Conservation (phyloP, 495 filamentous ascomycete genomes). For the Aspergillus leporis region DNA sequence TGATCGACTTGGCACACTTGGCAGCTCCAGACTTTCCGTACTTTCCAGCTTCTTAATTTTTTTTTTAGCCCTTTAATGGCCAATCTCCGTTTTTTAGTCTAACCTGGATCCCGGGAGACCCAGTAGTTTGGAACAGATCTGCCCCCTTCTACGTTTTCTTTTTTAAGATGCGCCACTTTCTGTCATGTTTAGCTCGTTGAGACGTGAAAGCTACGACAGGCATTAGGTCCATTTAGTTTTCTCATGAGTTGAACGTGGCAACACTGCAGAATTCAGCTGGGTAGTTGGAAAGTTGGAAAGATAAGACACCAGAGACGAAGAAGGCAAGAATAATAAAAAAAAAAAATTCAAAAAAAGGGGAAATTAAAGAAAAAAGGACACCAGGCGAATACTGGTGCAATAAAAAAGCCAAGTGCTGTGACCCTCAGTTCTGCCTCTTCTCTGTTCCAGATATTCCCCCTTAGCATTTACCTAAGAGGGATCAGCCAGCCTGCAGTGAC, state of each 20-base stretch:
- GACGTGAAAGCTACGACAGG: not conserved
- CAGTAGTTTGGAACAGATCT: slow-evolving; percentile 26
- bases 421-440: not conserved
- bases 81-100: slow-evolving; percentile 14
- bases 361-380: not conserved
- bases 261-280: slow-evolving; percentile 10
- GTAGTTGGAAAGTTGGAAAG: not conserved
- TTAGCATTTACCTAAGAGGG: not conserved
- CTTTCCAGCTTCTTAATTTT: slow-evolving; percentile 1
- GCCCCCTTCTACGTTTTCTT: slow-evolving; percentile 10
- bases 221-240: slow-evolving; percentile 5
- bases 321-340: slow-evolving; percentile 4
- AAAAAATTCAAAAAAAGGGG: slow-evolving; percentile 4
- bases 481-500: not conserved
- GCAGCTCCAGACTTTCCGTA: slow-evolving; percentile 2
- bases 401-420: slow-evolving; percentile 1
- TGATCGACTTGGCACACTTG: slow-evolving; percentile 15
- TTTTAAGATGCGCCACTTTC: slow-evolving; percentile 20
- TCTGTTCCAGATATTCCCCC: not conserved
- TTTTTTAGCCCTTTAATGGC: slow-evolving; percentile 9
- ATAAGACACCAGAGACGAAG: not conserved
- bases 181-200: slow-evolving; percentile 15
- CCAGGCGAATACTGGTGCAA: slow-evolving; percentile 3
- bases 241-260: slow-evolving; percentile 25
- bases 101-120: slow-evolving; percentile 26